Conservation (phyloP, 805 yeast genomes). For the Jamesozyma piceae region DNA sequence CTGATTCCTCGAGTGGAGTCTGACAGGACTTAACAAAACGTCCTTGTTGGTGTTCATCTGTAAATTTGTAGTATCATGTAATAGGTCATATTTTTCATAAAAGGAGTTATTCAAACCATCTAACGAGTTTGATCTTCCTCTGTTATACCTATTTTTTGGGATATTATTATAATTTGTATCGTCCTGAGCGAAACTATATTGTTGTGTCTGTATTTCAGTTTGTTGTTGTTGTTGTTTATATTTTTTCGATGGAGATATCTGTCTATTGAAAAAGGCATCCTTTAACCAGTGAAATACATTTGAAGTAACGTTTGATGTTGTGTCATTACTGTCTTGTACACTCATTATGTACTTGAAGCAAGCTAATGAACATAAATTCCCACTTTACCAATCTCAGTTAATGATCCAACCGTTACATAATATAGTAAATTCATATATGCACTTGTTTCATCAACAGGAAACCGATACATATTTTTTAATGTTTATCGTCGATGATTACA, state of each 20-base stretch:
- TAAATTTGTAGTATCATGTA: slow-evolving; percentile 7
- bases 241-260: slow-evolving; percentile 24
- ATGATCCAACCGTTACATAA: too few relatives aligned
- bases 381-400: too few relatives aligned
- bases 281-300: slow-evolving; percentile 21
- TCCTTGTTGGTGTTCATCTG: background rate
- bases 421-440: too few relatives aligned
- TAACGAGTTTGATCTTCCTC: slow-evolving; percentile 21
- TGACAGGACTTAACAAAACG: slow-evolving; percentile 11
- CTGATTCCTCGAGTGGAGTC: slow-evolving; percentile 7
- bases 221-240: slow-evolving; percentile 12
- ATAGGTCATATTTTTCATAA: slow-evolving; percentile 20
- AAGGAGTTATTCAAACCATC: slow-evolving; percentile 18
- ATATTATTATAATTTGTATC: slow-evolving; percentile 18
- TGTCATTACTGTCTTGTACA: background rate
- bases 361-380: too few relatives aligned
- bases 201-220: background rate
- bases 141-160: background rate
- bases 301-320: background rate
- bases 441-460: too few relatives aligned
- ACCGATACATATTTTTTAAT: too few relatives aligned
- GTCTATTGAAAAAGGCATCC: slow-evolving; percentile 27
- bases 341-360: too few relatives aligned
- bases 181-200: slow-evolving; percentile 14
- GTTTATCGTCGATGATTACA: too few relatives aligned